phyloP scores from a whole-genome alignment of 352 stramenopile genomes.

The Phytophthora podocarpi region DNA sequence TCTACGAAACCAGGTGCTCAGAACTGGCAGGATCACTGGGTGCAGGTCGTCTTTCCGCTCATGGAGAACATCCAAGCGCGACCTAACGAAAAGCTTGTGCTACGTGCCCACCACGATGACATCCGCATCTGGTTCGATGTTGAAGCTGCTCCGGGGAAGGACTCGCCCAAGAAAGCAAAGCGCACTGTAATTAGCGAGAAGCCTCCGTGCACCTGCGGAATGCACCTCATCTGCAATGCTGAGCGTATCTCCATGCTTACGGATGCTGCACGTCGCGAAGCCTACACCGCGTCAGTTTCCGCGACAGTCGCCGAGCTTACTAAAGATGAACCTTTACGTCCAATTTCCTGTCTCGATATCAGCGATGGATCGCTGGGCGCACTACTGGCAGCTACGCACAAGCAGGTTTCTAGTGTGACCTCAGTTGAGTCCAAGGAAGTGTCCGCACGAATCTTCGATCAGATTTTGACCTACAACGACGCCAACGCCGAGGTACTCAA shows the following conservation, averaged over 20 bases:
- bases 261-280: constrained; percentile 44
- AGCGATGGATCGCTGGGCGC: constrained; percentile 77
- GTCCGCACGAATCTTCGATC: constrained; percentile 75
- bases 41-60: constrained; percentile 78
- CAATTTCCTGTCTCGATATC: constrained; percentile 69
- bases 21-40: constrained; percentile 88
- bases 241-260: constrained; percentile 82
- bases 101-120: constrained; percentile 73
- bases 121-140: constrained; percentile 87
- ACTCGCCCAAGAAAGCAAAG: constrained; percentile 47
- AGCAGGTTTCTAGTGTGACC: constrained; percentile 54
- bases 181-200: constrained; percentile 41
- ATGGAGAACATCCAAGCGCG: constrained; percentile 33
- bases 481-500: constrained; percentile 60
- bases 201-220: constrained; percentile 65
- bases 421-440: constrained; percentile 86
- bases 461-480: constrained; percentile 64
- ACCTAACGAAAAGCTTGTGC: constrained; percentile 32
- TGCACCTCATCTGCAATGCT: constrained; percentile 83
- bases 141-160: constrained; percentile 6
- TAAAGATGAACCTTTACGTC: constrained; percentile 8
- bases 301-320: constrained; percentile 21
- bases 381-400: constrained; percentile 57
- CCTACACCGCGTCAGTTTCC: constrained; percentile 45
- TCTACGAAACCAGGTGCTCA: constrained; percentile 65